Base-by-base conservation (phyloP, 805 yeast genomes). In the Kazachstania viticola region DNA sequence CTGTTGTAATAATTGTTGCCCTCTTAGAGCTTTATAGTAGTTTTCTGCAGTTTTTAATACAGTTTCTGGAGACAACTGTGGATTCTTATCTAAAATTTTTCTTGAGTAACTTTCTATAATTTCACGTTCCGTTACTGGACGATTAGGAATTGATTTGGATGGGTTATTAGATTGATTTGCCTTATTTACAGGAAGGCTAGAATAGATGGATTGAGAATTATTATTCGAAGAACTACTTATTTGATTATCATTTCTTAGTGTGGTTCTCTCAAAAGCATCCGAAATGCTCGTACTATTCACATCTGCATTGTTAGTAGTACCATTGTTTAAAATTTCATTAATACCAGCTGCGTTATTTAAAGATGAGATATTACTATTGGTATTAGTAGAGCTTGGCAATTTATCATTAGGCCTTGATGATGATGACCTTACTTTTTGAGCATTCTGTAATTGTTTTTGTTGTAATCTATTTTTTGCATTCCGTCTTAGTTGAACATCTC, bases 401-500 rank as follows among this genome's bases (percentile, higher is more conserved):
- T 19, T 15, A 14, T 24, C 23, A 17, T 14, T 17, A 12, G 13
- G 25, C 3, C 17, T 11, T 14, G 33, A 25, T 7, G 40, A 22
- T 12, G 34, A 25, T 27, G 37, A 22, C 29, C 40, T 26, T 14
- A 29, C 31, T 24, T 39, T 42, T 21, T 39, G 43, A 4, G 37
- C 35, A 11, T 35, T 40, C 29, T 41, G 48, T 21, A 42, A 37
- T 29, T 45, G 51, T 22, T 38, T 41, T 28, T 49, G 56, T 31
- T 49, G 55, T 12, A 50, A 27, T 28, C 54, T 39, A 25, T 46
- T 54, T 30, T 54, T 55, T 4, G 48, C 56, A 17, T 41, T 48
- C 21, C 56, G 44, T 34, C 57, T 47, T 37, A 52, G 36, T 29
- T 51, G 57, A 14, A 55, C 44, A 27, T 55, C 80, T 42, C 83